These are phyloP conservation scores for Blastobotrys proliferans DNA, from an alignment of 1,139 yeast species.

Conservation along the genomic window DNA sequence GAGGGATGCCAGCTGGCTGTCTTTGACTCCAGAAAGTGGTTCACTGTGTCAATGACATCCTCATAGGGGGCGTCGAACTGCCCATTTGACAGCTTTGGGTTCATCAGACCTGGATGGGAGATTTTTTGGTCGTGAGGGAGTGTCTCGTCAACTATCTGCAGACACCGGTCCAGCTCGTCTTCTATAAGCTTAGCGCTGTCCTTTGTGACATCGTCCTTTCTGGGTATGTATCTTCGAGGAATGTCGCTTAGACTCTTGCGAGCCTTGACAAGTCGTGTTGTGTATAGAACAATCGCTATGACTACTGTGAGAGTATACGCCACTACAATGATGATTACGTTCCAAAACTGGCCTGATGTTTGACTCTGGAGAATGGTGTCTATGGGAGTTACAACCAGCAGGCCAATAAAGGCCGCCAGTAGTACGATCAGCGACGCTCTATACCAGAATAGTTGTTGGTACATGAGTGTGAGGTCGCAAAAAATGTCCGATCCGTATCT, in stretches of 20 bases:
- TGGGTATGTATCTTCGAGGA: conserved; percentile 72
- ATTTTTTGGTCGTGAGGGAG: conserved; percentile 45
- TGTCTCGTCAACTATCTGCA: conserved; percentile 46
- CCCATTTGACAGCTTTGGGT: conserved; percentile 39
- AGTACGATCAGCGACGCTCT: conserved; percentile 53
- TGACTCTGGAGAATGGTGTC: conserved; percentile 70
- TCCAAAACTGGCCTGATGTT: conserved; percentile 53
- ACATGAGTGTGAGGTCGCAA: neutral
- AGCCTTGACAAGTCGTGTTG: conserved; percentile 54
- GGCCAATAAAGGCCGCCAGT: conserved; percentile 48
- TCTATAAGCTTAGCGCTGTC: conserved; percentile 43
- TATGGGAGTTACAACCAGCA: conserved; percentile 65
- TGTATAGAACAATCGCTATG: conserved; percentile 44
- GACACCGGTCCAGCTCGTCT: conserved; percentile 44
- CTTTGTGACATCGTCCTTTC: conserved; percentile 58
- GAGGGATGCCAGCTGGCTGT: conserved; percentile 42
- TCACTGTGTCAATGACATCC: conserved; percentile 47
- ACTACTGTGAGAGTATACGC: conserved; percentile 62
- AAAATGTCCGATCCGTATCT: conserved; percentile 30
- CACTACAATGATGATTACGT: conserved; percentile 69
- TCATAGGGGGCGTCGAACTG: conserved; percentile 60
- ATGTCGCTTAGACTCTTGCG: conserved; percentile 64
- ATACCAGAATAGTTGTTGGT: conserved; percentile 24
- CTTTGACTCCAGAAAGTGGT: conserved; percentile 39
- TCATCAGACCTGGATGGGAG: conserved; percentile 60